These are phyloP conservation scores for Quercus phellos DNA, from an alignment of 331 rosid species.

Conservation along the genomic window DNA sequence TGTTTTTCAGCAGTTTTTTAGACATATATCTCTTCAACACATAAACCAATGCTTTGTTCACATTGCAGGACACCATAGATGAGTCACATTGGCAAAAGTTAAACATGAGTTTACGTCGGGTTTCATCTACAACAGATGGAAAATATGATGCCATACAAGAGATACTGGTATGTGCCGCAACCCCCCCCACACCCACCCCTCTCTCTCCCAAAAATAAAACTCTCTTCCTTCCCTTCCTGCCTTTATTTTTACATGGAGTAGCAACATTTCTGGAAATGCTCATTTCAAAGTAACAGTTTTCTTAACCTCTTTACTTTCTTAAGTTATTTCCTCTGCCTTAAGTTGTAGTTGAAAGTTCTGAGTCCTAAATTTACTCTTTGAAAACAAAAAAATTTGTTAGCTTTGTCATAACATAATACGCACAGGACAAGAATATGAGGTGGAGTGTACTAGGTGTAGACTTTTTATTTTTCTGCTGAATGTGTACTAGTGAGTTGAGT, in stretches of 20 bases:
- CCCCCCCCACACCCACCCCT: background rate
- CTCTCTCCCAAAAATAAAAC: background rate
- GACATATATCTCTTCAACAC: conserved; percentile 5
- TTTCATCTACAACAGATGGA: conserved; percentile 82
- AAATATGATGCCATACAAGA: conserved; percentile 73
- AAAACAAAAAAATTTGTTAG: background rate
- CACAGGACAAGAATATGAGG: background rate
- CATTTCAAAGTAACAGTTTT: background rate
- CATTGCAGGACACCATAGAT: conserved; percentile 72
- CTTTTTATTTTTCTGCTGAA: too few species aligned
- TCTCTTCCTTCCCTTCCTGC: background rate
- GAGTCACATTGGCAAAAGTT: conserved; percentile 71
- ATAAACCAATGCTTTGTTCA: conserved; percentile 20
- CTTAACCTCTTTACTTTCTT: background rate
- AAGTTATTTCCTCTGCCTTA: background rate
- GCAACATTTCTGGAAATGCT: background rate
- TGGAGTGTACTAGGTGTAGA: too few species aligned
- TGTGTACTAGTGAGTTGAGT: too few species aligned
- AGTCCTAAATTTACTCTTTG: background rate
- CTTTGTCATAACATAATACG: background rate
- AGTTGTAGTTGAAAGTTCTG: background rate
- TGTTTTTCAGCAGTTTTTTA: conserved; percentile 1
- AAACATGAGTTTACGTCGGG: conserved; percentile 70
- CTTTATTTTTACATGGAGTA: background rate
- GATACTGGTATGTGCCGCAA: conserved; percentile 39